Base-by-base conservation (phyloP, 1,284 basidiomycete genomes). In the Prillingera fragicola region DNA sequence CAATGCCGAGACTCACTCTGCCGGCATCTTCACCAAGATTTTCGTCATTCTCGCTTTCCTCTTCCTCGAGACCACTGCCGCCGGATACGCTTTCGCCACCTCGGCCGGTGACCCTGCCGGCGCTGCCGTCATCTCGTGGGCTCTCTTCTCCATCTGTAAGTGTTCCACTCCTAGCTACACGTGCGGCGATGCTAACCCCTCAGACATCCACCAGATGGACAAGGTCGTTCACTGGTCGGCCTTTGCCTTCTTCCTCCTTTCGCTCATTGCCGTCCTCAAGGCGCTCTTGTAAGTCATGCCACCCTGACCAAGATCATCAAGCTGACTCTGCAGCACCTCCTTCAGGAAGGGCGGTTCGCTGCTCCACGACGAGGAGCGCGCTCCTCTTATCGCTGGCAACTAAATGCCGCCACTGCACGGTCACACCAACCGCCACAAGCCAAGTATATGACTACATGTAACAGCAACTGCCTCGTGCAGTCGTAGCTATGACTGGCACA, bases 31-130 rank as follows among this genome's bases (percentile, higher is more conserved):
- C 81, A 94, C 89, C 65, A 91, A 94, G 67, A 80, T 89, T 59
- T 87, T 92, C 56, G 90, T 92, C 47, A 94, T 95, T 80, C 80
- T 95, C 34, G 85, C 80, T 8, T 68, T 52, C 87, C 79, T 95
- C 75, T 94, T 95, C 83, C 82, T 96, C 53, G 90, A 94, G 71
- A 84, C 81, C 17, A 95, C 91, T 10, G 84, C 87, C 0, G 87
- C 84, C 7, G 85, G 87, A 1, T 95, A 96, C 69, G 87, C 88
- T 34, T 89, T 90, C 75, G 86, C 86, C 34, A 83, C 83, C 13
- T 75, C 80, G 2, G 89, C 95, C 68, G 91, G 91, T 52, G 91
- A 96, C 54, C 62, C 69, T n/a, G 71, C 66, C 35, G 71, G 70
- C 31, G 67, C 69, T 6, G 69, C 70, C 33, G 69, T 63, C 41